These are phyloP conservation scores for Nelumbo lutea DNA, from an alignment of 164 flowering plant genomes.

Conservation along the genomic window DNA sequence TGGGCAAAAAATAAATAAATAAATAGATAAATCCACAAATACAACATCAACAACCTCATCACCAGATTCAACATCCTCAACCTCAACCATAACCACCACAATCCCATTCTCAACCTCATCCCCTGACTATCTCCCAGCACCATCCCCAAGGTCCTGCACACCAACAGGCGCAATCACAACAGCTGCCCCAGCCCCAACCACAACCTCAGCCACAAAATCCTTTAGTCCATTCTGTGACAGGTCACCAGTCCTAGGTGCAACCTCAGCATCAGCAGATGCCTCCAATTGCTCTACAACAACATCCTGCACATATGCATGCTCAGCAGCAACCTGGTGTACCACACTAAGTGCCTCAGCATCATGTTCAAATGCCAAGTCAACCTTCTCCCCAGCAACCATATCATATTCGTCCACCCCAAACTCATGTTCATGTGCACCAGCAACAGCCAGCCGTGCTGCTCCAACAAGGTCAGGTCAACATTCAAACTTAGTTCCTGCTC, in stretches of 20 bases:
- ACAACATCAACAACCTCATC: conserved; percentile 14
- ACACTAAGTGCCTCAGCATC: conserved; percentile 28
- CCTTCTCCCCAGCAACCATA: conserved; percentile 4
- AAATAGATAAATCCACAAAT: neutral
- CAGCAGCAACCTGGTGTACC: conserved; percentile 19
- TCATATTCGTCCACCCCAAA: conserved; percentile 46
- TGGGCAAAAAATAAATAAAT: neutral
- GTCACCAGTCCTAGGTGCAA: conserved; percentile 64
- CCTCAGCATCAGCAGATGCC: conserved; percentile 50
- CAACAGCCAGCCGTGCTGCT: conserved; percentile 39
- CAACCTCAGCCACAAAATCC: conserved; percentile 25
- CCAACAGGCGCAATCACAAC: conserved; percentile 19
- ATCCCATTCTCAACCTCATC: conserved; percentile 14
- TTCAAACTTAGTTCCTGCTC: conserved; percentile 33
- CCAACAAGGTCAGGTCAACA: conserved; percentile 30
- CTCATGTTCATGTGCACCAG: conserved; percentile 37
- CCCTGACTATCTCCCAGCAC: conserved; percentile 9
- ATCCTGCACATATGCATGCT: conserved; percentile 23
- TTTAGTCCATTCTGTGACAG: conserved; percentile 45
- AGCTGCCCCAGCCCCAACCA: conserved; percentile 17
- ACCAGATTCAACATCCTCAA: conserved; percentile 15
- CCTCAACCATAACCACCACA: conserved; percentile 13
- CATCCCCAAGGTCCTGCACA: conserved; percentile 22
- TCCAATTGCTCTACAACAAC: conserved; percentile 33
- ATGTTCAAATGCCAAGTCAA: conserved; percentile 38